Evolutionary conservation across 1,284 basidiomycete genomes (phyloP), one percentile per base, ranked within the genome.

Genomic region (Rhodotorula sp.): DNA sequence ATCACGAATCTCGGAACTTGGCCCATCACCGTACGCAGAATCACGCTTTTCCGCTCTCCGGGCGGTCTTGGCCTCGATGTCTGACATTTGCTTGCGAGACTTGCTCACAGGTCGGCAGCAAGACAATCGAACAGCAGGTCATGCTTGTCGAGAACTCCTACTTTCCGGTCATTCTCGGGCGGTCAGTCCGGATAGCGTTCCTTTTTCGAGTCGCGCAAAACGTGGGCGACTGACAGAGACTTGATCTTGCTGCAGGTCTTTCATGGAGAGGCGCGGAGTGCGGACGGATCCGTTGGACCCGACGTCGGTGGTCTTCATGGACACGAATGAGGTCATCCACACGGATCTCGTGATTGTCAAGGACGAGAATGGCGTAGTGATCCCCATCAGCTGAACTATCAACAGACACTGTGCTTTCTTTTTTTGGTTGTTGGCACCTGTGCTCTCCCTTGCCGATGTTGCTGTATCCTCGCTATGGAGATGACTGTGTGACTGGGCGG

Each of bases 81-180:
- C 31, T 21, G 31, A 21, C 19, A 0, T 23, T 23, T 56, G 60
- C 12, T 54, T 26, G 47, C 52, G 60, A 43, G 38, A 31, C 4
- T 23, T 4, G 26, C 3, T 0, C 55, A 5, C 78, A 85, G 67
- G 84, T 86, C 62, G 85, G 85, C 23, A 78, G 77, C 63, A 82
- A 83, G 78, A 83, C 84, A 3, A 82, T 83, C 5, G 78, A 81
- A 12, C 85, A 85, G 76, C 81, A 82, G 8, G 85, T 85, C 55
- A 84, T 85, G 81, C 81, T 98, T 48, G 91, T 91, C 15, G 95
- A 99, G 80, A 95, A 97, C 81, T 89, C 90, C 31, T 95, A 97
- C 81, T 99, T 99, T 82, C 95, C 97, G 77, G 92, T 97, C 62
- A 91, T 98, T 28, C 86, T 99, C 3, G 95, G 95, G 5, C 86